phyloP scores from a whole-genome alignment of 2,329 filamentous ascomycete species.

The Epicoccum sorghinum region DNA sequence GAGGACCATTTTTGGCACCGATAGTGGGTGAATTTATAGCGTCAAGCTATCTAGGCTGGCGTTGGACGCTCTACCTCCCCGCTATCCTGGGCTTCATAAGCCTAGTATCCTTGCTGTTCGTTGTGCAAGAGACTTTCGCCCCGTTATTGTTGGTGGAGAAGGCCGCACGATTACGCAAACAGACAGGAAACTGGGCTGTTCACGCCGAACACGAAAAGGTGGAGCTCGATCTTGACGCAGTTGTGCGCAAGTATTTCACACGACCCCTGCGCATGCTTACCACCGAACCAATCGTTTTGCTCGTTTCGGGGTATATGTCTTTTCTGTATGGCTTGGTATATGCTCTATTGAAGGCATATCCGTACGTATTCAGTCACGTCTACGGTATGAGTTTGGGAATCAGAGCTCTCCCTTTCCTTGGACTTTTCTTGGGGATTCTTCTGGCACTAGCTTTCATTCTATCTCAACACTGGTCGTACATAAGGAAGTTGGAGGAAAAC shows the following conservation, averaged over 20 bases:
- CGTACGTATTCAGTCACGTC: constrained; percentile 1
- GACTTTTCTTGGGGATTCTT: neutral
- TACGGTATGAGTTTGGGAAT: neutral
- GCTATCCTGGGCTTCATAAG: neutral
- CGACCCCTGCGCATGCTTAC: constrained; percentile 34
- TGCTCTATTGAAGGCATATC: constrained; percentile 3
- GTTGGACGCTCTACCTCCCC: constrained; percentile 4
- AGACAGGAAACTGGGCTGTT: constrained; percentile 4
- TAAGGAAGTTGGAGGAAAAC: neutral
- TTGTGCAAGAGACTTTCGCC: neutral
- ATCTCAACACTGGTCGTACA: neutral
- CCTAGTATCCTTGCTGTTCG: neutral
- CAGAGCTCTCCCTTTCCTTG: constrained; percentile 2
- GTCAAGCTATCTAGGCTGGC: constrained; percentile 1
- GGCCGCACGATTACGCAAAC: neutral
- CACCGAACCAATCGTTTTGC: constrained; percentile 32
- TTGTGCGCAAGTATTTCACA: constrained; percentile 12
- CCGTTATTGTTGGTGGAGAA: neutral
- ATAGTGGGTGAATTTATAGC: neutral
- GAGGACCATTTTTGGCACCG: constrained; percentile 1
- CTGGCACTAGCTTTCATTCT: neutral
- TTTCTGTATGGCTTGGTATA: constrained; percentile 33
- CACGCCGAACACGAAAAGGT: constrained; percentile 1
- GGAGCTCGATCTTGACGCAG: neutral
- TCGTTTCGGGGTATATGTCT: constrained; percentile 33